A percentile compares a stretch with the other conserved stretches of the same genome.
Evolutionary conservation across 2,329 filamentous ascomycete species (phyloP).

Genomic region (Lasiodiplodia citricola): DNA sequence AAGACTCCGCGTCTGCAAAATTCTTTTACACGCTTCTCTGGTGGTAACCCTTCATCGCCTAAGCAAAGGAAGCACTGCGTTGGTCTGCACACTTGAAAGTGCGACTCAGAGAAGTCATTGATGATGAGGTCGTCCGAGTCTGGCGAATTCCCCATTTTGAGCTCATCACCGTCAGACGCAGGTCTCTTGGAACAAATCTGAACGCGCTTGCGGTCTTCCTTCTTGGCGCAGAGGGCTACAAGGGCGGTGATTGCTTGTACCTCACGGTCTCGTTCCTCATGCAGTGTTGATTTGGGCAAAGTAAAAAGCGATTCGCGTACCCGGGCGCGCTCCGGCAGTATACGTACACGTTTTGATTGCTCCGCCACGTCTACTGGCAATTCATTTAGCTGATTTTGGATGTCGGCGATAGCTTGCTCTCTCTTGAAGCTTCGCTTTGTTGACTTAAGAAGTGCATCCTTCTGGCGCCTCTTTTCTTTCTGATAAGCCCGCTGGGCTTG

Average conservation of each 20-base stretch:
- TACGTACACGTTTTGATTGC: neutral
- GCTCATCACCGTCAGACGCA: neutral
- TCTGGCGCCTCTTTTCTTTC: neutral
- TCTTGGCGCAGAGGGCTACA: neutral
- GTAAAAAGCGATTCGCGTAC: neutral
- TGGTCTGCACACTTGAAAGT: neutral
- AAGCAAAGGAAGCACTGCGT: slow-evolving; percentile 17
- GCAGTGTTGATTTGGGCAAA: neutral
- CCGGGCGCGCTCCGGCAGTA: neutral
- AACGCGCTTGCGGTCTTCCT: neutral
- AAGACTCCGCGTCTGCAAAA: neutral
- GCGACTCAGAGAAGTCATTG: neutral
- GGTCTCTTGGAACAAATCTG: too few relatives aligned
- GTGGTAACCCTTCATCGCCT: neutral
- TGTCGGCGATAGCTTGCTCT: neutral
- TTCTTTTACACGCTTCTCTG: too few relatives aligned
- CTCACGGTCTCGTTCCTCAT: neutral
- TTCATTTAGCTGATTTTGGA: neutral
- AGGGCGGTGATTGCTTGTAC: neutral
- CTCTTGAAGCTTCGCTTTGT: neutral
- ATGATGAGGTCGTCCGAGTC: too few relatives aligned
- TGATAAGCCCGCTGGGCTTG: neutral
- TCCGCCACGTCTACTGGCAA: neutral
- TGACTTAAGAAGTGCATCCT: neutral
- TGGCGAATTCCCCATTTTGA: too few relatives aligned